Evolutionary conservation across 1,284 basidiomycete species (phyloP).

Genomic region (Puccinia triticina): DNA sequence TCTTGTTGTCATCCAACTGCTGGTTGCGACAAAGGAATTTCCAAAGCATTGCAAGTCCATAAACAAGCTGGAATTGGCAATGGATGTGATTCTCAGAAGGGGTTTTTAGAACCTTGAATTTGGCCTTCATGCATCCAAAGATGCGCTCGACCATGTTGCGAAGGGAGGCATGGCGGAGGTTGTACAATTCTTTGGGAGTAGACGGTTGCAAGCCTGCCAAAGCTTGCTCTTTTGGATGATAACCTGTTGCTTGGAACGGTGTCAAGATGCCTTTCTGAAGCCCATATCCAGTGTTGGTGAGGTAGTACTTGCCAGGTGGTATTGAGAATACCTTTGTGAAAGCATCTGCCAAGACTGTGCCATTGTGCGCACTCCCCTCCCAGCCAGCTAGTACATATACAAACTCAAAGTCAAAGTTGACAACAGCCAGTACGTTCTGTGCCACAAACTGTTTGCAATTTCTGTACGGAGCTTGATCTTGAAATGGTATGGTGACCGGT

Average conservation of each 20-base stretch:
- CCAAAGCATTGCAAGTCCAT: background rate
- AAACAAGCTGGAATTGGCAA: background rate
- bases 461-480: background rate
- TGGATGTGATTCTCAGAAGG: background rate
- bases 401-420: constrained; percentile 18
- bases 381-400: background rate
- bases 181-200: constrained; percentile 10
- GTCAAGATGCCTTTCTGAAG: background rate
- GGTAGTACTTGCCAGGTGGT: background rate
- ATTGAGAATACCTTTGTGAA: background rate
- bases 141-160: constrained; percentile 9
- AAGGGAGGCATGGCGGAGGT: constrained; percentile 12
- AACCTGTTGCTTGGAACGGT: background rate
- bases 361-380: constrained; percentile 24
- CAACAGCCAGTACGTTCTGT: background rate
- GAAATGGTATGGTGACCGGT: background rate
- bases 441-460: background rate
- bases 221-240: background rate
- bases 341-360: background rate
- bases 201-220: background rate
- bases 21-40: background rate
- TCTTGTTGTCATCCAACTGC: background rate
- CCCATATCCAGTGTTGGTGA: background rate
- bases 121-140: background rate
- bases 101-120: background rate